Percentiles rank a stretch among this genome's conserved stretches.
Evolutionary conservation across 2,329 filamentous ascomycete genomes (phyloP).

Genomic region (Penicillium sp.): DNA sequence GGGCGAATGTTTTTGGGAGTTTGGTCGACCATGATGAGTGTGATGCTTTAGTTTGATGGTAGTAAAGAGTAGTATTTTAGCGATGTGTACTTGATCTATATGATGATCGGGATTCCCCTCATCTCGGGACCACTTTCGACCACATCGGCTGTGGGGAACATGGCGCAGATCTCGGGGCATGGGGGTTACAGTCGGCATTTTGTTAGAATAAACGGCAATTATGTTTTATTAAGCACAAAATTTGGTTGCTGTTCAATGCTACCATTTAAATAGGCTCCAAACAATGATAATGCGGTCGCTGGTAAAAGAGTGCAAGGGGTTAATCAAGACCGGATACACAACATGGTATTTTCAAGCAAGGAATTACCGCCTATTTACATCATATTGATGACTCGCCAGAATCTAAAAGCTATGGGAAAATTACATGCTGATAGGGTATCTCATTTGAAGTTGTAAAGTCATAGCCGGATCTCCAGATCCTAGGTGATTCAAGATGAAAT

Average conservation of each 20-base stretch:
- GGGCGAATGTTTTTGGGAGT: constrained; percentile 26
- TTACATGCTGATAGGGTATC: too few relatives aligned
- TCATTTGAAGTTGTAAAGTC: too few relatives aligned
- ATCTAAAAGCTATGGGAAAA: too few relatives aligned
- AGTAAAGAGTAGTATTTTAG: not conserved
- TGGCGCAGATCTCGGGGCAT: not conserved
- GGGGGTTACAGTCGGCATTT: not conserved
- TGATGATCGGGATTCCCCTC: constrained; percentile 3
- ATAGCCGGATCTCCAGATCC: too few relatives aligned
- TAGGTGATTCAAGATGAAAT: not conserved
- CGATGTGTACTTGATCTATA: constrained; percentile 9
- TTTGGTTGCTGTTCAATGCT: not conserved
- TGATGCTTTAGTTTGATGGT: not conserved
- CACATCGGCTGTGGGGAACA: constrained; percentile 18
- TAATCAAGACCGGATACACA: too few relatives aligned
- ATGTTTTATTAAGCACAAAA: not conserved
- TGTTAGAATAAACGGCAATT: not conserved
- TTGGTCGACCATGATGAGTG: constrained; percentile 3
- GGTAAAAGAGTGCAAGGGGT: too few relatives aligned
- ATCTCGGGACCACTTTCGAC: constrained; percentile 27
- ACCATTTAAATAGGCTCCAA: too few relatives aligned
- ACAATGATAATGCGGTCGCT: too few relatives aligned
- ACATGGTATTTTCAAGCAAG: too few relatives aligned
- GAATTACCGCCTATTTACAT: too few relatives aligned
- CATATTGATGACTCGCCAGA: too few relatives aligned